Base-by-base conservation (phyloP, 495 filamentous ascomycete species). In the Corynascus novoguineensis region DNA sequence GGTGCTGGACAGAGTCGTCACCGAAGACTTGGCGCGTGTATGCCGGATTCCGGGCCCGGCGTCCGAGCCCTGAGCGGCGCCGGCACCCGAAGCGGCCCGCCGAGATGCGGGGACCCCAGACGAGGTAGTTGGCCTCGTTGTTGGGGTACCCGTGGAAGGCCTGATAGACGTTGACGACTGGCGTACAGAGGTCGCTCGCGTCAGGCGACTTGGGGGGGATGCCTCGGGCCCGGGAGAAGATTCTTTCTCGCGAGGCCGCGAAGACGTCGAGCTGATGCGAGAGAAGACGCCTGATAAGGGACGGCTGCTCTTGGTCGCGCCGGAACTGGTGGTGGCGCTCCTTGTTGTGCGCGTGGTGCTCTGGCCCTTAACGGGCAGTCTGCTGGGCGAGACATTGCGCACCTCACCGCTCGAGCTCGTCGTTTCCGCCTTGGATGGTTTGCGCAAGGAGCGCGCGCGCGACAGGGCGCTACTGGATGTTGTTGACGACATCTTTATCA, bases 371-470 rank as follows among this genome's bases (percentile, higher is more conserved):
- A 74, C 63, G 17, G 77, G 77, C 34, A 80, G 60, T 56, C 76
- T 67, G 57, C 75, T 81, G 1, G 78, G 77, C 31, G 78, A 81
- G 11, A 48, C 46, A 41, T 47, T 64, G 55, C 70, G 61, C 29
- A 54, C 14, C 19, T 50, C 47, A 19, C 40, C 41, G 38, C 11
- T 45, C 31, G 17, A 14, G 57, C 25, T 50, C 34, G n/a, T 25
- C 9, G 55, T 29, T 15, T 57, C 64, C 19, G 59, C 45, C 22
- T 44, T 58, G 11, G 37, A 10, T 5, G 72, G 71, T 41, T 75
- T 73, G 38, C 76, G 72, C 27, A 78, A 59, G 9, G 77, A 78
- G 21, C 76, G 71, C 41, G 75, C 71, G 40, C 77, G 71, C 57
- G 70, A 60, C 27, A 75, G 60, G 32, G 64, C 66, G 40, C 59